A percentile compares a stretch with the other conserved stretches of the same genome.
phyloP scores from a whole-genome alignment of 2,329 filamentous ascomycete genomes.

The Aspergillus sp. region DNA sequence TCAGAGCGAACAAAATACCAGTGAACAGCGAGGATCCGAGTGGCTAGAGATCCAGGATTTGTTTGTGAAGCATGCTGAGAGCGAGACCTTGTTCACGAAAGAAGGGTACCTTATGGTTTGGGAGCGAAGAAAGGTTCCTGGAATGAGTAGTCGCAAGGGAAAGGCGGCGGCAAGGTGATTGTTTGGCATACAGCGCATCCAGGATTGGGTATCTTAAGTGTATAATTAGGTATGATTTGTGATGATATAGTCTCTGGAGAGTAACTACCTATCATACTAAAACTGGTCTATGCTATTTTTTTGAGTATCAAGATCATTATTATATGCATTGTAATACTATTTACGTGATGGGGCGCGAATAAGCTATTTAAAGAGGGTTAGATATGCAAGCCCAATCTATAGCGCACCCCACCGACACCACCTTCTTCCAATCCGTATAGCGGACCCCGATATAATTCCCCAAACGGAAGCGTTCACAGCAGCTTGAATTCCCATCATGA shows the following conservation, averaged over 20 bases:
- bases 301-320: neutral
- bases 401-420: constrained; percentile 42
- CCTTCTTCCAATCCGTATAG: constrained; percentile 40
- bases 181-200: neutral
- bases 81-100: constrained; percentile 84
- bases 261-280: neutral
- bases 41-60: constrained; percentile 95
- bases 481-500: constrained; percentile 39
- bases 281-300: neutral
- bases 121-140: constrained; percentile 69
- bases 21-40: constrained; percentile 58
- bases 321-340: neutral
- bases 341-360: neutral
- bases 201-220: neutral
- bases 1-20: constrained; percentile 22
- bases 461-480: constrained; percentile 39
- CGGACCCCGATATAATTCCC: constrained; percentile 37
- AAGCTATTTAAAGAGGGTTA: neutral
- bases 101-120: constrained; percentile 96
- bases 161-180: constrained; percentile 27
- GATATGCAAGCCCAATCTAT: constrained; percentile 4
- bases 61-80: constrained; percentile 85
- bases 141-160: constrained; percentile 39
- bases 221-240: constrained; percentile 13
- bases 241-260: constrained; percentile 4